phyloP scores from a whole-genome alignment of 768 basidiomycete species.

The Dacryopinax primogenitus region DNA sequence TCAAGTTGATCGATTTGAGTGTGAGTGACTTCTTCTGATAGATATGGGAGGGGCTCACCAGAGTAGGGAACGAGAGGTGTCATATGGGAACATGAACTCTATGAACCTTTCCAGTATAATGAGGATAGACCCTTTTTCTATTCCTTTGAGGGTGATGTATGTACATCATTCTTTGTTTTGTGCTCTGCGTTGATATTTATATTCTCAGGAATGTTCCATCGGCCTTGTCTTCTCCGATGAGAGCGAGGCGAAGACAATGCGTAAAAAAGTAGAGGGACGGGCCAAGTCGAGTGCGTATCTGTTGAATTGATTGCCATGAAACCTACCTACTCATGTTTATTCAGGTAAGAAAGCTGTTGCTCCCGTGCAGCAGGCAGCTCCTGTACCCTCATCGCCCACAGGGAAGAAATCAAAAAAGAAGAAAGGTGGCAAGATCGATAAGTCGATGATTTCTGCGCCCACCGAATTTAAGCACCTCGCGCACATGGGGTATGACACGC shows the following conservation, averaged over 20 bases:
- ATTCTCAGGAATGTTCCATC: constrained; percentile 69
- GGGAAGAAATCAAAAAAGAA: constrained; percentile 41
- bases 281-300: constrained; percentile 37
- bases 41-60: not conserved
- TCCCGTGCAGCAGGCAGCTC: not conserved
- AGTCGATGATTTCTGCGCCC: constrained; percentile 81
- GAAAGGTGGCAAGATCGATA: constrained; percentile 73
- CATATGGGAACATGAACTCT: constrained; percentile 88
- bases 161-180: constrained; percentile 26
- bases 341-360: not conserved
- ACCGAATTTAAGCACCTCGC: constrained; percentile 73
- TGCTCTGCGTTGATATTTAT: constrained; percentile 10
- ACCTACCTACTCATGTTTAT: not conserved
- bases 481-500: constrained; percentile 86
- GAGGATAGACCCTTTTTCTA: constrained; percentile 85
- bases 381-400: constrained; percentile 33
- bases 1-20: constrained; percentile 69
- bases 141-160: constrained; percentile 81
- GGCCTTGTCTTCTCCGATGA: constrained; percentile 84
- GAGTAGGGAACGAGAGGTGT: constrained; percentile 62
- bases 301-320: not conserved
- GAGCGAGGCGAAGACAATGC: constrained; percentile 66
- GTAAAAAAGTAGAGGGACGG: constrained; percentile 63
- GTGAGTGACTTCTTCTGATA: constrained; percentile 16
- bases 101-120: constrained; percentile 64